These are phyloP conservation scores for Lentinula edodes DNA, from an alignment of 768 basidiomycete genomes.

Conservation along the genomic window DNA sequence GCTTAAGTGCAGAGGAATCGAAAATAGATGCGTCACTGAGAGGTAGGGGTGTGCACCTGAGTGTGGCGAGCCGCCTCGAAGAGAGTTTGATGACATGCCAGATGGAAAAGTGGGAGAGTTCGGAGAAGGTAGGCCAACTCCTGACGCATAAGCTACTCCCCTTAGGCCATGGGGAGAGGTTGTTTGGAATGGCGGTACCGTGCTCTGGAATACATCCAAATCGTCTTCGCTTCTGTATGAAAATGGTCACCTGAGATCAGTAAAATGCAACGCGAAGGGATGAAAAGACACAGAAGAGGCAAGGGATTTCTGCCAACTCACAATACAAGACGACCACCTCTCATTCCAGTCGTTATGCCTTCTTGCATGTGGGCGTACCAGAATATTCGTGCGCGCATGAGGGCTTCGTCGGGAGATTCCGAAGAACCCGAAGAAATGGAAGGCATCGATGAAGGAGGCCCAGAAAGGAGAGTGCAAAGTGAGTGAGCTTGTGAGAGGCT, in stretches of 20 bases:
- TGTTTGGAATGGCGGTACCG: conserved; percentile 39
- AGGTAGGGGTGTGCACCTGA: conserved; percentile 36
- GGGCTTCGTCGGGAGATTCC: conserved; percentile 50
- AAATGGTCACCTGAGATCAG: conserved; percentile 7
- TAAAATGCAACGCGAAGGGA: background rate
- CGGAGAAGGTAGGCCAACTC: conserved; percentile 26
- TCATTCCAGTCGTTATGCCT: conserved; percentile 74
- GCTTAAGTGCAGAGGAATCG: conserved; percentile 70
- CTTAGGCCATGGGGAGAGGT: background rate
- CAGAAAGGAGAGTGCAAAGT: conserved; percentile 55
- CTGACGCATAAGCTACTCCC: conserved; percentile 8
- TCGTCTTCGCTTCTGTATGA: conserved; percentile 65
- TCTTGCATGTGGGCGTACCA: conserved; percentile 90
- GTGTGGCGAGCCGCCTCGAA: conserved; percentile 16
- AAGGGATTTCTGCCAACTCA: conserved; percentile 29
- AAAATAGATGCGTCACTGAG: conserved; percentile 54
- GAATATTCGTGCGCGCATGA: conserved; percentile 72
- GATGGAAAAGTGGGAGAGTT: conserved; percentile 28
- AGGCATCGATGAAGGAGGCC: conserved; percentile 23
- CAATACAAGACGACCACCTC: conserved; percentile 82
- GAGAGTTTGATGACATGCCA: conserved; percentile 15
- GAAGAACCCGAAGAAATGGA: conserved; percentile 29
- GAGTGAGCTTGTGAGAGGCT: conserved; percentile 78
- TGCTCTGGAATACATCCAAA: conserved; percentile 63
- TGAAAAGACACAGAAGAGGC: background rate